Conservation (phyloP, 768 basidiomycete genomes). For the Cyclocybe cylindracea region DNA sequence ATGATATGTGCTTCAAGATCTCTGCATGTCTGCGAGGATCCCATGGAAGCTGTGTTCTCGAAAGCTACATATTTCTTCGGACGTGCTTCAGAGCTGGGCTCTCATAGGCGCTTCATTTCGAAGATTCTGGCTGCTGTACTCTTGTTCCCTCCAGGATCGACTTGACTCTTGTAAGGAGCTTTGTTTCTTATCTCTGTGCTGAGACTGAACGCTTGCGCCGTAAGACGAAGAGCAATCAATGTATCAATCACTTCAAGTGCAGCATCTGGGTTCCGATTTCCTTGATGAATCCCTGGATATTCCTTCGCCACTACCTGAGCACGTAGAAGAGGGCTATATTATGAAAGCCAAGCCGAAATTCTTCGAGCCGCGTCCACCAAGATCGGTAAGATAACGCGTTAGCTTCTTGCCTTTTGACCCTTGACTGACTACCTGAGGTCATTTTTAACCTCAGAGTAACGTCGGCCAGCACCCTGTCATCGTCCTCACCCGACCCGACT, state of each 20-base stretch:
- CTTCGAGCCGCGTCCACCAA: slow-evolving; percentile 12
- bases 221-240: too few species aligned
- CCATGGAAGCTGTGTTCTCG: too few species aligned
- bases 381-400: slow-evolving; percentile 4
- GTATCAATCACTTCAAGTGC: too few species aligned
- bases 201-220: not conserved
- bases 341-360: slow-evolving; percentile 18
- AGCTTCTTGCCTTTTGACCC: not conserved
- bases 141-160: too few species aligned
- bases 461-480: slow-evolving; percentile 17
- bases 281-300: not conserved
- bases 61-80: too few species aligned
- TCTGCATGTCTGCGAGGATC: too few species aligned
- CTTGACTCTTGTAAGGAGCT: too few species aligned
- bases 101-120: too few species aligned
- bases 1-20: too few species aligned
- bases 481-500: slow-evolving; percentile 13
- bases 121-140: too few species aligned
- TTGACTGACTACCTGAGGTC: not conserved
- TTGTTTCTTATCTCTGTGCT: too few species aligned
- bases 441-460: slow-evolving; percentile 6
- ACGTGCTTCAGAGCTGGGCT: too few species aligned
- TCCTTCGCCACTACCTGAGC: not conserved
- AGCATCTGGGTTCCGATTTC: not conserved
- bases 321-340: slow-evolving; percentile 11